Evolutionary conservation across 2,329 filamentous ascomycete genomes (phyloP), one percentile per base, ranked within the genome.

Genomic region (Penicillium griseofulvum): DNA sequence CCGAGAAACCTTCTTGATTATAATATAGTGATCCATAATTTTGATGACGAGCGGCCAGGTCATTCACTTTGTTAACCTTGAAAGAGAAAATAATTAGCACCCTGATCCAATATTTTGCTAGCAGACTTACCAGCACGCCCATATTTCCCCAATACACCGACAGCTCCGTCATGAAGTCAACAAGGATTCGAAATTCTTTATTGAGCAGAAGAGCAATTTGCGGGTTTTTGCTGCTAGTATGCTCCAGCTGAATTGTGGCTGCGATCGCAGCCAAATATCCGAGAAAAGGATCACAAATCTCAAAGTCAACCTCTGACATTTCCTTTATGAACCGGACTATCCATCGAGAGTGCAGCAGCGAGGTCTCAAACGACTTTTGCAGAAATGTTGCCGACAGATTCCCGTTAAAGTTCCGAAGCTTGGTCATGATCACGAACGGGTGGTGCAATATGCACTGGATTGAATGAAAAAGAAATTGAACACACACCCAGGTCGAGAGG

Each of bases 301-400:
- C n/a, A 26, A 67, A 53, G n/a, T 60, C 58, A 5, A 59, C 63
- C 22, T 68, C 64, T 0, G 52, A 31, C 63, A 66, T 67, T 44
- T 67, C 64, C 28, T 47, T 57, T 19, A 66, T 57, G 17, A 67
- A 64, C 2, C 63, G 55, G 0, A 64, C 64, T 31, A 68, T 66
- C 66, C 66, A 68, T 26, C 62, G 42, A 10, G 66, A 67, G 36
- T 68, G 65, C 10, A 68, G 60, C 5, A 68, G 54, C 8, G 65
- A 68, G 4, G 60, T 66, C 43, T 68, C 64, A 41, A 65, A 65
- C 0, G 65, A 68, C 45, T 68, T 68, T 49, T 68, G 66, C 22
- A 68, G 34, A 34, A 66, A 67, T 1, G 66, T 67, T 9, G 64
- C 59, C 0, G 65, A 63, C 1, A 68, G 43, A 24, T 67, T 66